Conservation (phyloP, 2,329 filamentous ascomycete genomes). For the Alternaria dauci region DNA sequence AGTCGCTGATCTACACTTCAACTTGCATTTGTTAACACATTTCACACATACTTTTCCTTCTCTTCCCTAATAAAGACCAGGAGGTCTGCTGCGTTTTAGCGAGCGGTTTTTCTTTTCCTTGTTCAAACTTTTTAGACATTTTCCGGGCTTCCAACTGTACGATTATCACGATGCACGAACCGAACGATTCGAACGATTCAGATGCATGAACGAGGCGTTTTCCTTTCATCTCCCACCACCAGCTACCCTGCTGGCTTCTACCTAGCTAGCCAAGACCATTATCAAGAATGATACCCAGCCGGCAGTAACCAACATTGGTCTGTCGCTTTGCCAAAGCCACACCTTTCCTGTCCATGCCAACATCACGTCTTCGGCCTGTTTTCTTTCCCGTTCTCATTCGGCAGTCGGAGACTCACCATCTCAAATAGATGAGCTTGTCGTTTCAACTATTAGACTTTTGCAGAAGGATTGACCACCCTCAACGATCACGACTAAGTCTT, state of each 20-base stretch:
- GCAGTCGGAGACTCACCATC: neutral
- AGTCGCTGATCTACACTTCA: slow-evolving; percentile 17
- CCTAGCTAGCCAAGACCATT: slow-evolving; percentile 15
- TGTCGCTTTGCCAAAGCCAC: neutral
- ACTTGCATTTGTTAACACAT: neutral
- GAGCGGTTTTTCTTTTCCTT: slow-evolving; percentile 8
- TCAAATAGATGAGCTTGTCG: neutral
- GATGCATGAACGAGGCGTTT: slow-evolving; percentile 37
- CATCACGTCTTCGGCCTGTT: neutral
- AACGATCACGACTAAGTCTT: slow-evolving; percentile 10
- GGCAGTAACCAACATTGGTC: slow-evolving; percentile 7
- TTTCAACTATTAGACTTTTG: neutral
- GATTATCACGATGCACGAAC: slow-evolving; percentile 18
- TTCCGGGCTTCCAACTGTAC: slow-evolving; percentile 9
- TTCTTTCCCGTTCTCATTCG: neutral
- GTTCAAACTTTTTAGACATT: slow-evolving; percentile 4
- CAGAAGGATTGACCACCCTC: neutral
- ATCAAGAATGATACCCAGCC: slow-evolving; percentile 23
- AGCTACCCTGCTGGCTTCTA: slow-evolving; percentile 15
- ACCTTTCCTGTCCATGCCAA: neutral
- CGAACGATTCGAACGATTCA: slow-evolving; percentile 20
- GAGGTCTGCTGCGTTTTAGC: slow-evolving; percentile 18
- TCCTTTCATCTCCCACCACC: slow-evolving; percentile 10
- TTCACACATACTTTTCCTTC: neutral
- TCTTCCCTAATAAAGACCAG: slow-evolving; percentile 3